Percentiles rank a stretch among this genome's conserved stretches.
These are phyloP conservation scores for Fusarium musae DNA, from an alignment of 2,329 filamentous ascomycete species.

Conservation along the genomic window DNA sequence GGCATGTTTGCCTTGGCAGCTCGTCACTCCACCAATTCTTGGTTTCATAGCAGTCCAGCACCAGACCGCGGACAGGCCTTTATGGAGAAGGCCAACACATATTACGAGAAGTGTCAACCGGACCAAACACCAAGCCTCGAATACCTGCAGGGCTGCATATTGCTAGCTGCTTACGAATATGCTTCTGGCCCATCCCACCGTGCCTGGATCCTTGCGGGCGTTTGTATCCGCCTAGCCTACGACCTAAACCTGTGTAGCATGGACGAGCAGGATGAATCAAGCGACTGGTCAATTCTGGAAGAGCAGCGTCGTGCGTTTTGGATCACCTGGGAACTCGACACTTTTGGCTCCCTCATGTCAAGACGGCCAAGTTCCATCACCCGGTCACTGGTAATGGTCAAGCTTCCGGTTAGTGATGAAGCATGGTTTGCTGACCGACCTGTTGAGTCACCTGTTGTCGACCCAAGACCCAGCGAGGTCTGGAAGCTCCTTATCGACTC, in stretches of 20 bases:
- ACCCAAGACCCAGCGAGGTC: neutral
- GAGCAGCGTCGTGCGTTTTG: neutral
- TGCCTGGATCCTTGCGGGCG: neutral
- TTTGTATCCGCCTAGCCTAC: neutral
- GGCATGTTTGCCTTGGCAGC: neutral
- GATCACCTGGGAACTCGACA: neutral
- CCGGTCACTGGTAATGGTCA: neutral
- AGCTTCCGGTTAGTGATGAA: neutral
- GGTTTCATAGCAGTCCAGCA: neutral
- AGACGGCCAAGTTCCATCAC: neutral
- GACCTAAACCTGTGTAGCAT: neutral
- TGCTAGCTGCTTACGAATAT: neutral
- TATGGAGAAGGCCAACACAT: neutral
- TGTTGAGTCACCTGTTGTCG: neutral
- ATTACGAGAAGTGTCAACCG: neutral
- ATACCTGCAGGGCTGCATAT: neutral
- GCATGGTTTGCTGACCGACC: neutral
- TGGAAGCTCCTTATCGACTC: neutral
- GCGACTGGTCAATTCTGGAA: neutral
- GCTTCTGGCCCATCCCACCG: neutral
- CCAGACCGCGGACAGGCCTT: neutral
- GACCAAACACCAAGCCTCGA: neutral
- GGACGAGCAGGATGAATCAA: neutral
- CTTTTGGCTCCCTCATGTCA: neutral
- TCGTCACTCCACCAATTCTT: rapidly evolving